Conservation (phyloP, 352 stramenopile species). For the Pythium phragmitis region DNA sequence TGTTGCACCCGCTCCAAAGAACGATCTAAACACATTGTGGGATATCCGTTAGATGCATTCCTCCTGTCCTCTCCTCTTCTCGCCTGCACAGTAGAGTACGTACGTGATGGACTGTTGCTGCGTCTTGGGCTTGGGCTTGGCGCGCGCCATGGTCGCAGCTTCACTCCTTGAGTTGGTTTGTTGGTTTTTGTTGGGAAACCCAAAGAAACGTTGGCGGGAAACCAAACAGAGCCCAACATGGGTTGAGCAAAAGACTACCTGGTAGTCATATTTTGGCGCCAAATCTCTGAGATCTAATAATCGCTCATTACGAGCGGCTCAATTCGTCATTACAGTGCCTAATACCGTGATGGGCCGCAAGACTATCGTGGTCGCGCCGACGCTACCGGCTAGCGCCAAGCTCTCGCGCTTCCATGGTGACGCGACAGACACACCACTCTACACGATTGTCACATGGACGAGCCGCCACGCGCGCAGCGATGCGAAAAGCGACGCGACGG, state of each 20-base stretch:
- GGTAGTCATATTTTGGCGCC: slow-evolving; percentile 19
- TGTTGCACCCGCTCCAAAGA: slow-evolving; percentile 45
- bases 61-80: not conserved
- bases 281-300: slow-evolving; percentile 19
- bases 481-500: not conserved
- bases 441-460: slow-evolving; percentile 54
- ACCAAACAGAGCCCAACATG: no score
- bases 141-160: slow-evolving; percentile 11
- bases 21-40: slow-evolving; percentile 32
- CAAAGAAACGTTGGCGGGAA: slow-evolving; percentile 14
- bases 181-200: slow-evolving; percentile 14
- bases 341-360: slow-evolving; percentile 61
- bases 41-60: not conserved
- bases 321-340: not conserved
- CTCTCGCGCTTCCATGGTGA: slow-evolving; percentile 73
- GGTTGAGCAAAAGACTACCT: slow-evolving; percentile 8
- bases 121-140: slow-evolving; percentile 30
- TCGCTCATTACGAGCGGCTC: slow-evolving; percentile 8
- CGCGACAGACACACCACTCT: slow-evolving; percentile 48
- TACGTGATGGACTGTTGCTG: slow-evolving; percentile 75
- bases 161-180: not conserved
- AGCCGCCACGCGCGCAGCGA: slow-evolving; percentile 7
- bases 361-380: slow-evolving; percentile 49
- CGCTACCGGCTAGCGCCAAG: slow-evolving; percentile 32
- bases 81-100: slow-evolving; percentile 7